Conservation (phyloP, 352 stramenopile genomes). For the Phytophthora syringae region DNA sequence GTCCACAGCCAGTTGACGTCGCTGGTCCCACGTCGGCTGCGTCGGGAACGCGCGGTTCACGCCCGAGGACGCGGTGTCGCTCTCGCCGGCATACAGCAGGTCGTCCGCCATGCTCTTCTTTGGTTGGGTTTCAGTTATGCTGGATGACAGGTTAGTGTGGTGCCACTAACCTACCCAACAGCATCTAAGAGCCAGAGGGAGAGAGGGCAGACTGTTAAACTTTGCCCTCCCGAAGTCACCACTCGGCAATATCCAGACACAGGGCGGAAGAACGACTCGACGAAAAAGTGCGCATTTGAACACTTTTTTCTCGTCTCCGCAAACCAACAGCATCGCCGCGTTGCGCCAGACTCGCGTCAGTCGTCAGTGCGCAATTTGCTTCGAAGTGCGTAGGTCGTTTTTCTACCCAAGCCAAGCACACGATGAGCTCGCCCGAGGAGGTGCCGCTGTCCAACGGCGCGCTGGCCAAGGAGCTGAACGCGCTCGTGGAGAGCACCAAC, state of each 20-base stretch:
- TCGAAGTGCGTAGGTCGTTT: constrained; percentile 22
- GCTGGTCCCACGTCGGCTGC: constrained; percentile 73
- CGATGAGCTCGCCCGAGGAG: constrained; percentile 68
- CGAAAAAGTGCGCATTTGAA: constrained; percentile 31
- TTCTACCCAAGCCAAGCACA: neutral
- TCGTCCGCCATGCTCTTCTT: too few species aligned
- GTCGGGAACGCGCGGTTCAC: constrained; percentile 26
- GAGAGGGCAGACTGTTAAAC: constrained; percentile 10
- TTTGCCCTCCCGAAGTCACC: constrained; percentile 1
- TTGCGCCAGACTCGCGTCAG: constrained; percentile 8
- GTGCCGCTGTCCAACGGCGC: constrained; percentile 37
- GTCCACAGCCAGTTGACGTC: constrained; percentile 63
- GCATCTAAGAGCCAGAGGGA: constrained; percentile 15
- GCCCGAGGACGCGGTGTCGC: constrained; percentile 22
- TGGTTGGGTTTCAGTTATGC: too few species aligned
- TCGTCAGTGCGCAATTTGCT: constrained; percentile 9
- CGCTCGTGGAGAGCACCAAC: constrained; percentile 75
- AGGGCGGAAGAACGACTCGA: constrained; percentile 38
- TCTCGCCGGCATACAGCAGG: constrained; percentile 30
- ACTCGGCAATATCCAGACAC: constrained; percentile 26
- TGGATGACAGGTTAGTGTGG: neutral
- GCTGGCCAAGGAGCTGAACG: constrained; percentile 66
- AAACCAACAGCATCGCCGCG: constrained; percentile 10
- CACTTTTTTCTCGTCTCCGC: constrained; percentile 10
- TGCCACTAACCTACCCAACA: neutral